A percentile compares a stretch with the other conserved stretches of the same genome.
Evolutionary conservation across 805 yeast genomes (phyloP).

Genomic region (Yarrowia divulgata): DNA sequence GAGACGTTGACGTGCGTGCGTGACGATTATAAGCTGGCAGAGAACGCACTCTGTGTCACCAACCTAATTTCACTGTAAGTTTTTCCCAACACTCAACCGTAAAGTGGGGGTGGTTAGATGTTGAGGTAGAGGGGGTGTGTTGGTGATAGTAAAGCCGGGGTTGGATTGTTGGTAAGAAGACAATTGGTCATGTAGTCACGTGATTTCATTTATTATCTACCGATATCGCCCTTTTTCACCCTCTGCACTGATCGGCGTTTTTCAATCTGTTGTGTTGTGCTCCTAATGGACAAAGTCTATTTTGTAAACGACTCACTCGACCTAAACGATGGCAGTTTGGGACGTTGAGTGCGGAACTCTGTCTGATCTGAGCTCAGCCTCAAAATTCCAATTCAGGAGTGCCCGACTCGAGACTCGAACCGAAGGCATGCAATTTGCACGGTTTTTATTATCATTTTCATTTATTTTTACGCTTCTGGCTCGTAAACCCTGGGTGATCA

Average conservation of each 20-base stretch:
- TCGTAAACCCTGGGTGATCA: too few relatives aligned
- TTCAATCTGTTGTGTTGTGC: conserved; percentile 30
- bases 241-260: not conserved
- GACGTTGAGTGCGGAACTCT: too few relatives aligned
- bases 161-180: too few relatives aligned
- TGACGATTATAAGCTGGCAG: conserved; percentile 1
- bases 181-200: not conserved
- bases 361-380: not conserved
- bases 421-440: too few relatives aligned
- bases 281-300: not conserved
- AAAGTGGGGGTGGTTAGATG: not conserved
- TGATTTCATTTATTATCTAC: not conserved
- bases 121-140: not conserved
- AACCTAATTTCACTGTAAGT: conserved; percentile 1
- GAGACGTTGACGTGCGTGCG: not conserved
- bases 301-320: conserved; percentile 33
- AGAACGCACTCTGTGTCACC: conserved; percentile 5
- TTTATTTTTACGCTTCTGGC: too few relatives aligned
- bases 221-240: not conserved
- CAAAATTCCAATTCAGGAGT: not conserved
- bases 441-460: too few relatives aligned
- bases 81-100: conserved; percentile 38
- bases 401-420: not conserved
- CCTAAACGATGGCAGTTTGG: conserved; percentile 5
- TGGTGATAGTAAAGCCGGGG: too few relatives aligned